Evolutionary conservation across 495 filamentous ascomycete species (phyloP), one percentile per base, ranked within the genome.

Genomic region (Penicillium cosmopolitanum): DNA sequence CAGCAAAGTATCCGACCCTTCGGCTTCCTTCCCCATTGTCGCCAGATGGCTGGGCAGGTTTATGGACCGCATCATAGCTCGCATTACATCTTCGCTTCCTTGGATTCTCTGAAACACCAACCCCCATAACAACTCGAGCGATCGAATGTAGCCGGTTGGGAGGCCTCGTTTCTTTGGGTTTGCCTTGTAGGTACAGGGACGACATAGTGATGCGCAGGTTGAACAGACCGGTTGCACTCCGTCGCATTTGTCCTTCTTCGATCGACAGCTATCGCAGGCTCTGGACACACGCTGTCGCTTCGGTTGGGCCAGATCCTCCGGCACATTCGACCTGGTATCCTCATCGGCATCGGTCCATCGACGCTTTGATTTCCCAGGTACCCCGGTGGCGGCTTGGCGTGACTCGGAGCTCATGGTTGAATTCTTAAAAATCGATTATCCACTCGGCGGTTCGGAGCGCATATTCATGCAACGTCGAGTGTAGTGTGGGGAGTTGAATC

Each of bases 111-210:
- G 69, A 42, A 79, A 78, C 4, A 72, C 71, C 48, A 80, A 64
- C 15, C 74, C 73, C 75, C 73, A 78, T 55, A 77, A 64, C 51
- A 76, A 47, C 53, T 77, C 77, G 36, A 79, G 66, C 0, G 71
- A 71, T 52, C 72, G 74, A 55, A 76, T 75, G 47, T 80, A 80
- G 7, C 77, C 77, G 15, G 76, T 78, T 11, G 76, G 77, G 18
- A 80, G 66, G 33, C 77, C 89, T 58, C 89, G 78, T 66, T 91
- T 92, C 73, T 89, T 90, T 4, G 87, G 84, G 52, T 82, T 85
- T 48, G 83, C 77, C 42, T 86, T 81, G 72, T 90, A 92, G 18
- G 87, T 84, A 66, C 89, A 92, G 4, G 77, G 69, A 12, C 86
- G 76, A 15, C 75, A 80, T 48, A 87, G 80, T 6, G 82, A 79